These are phyloP conservation scores for Madurella fahalii DNA, from an alignment of 2,329 filamentous ascomycete species.

Conservation along the genomic window DNA sequence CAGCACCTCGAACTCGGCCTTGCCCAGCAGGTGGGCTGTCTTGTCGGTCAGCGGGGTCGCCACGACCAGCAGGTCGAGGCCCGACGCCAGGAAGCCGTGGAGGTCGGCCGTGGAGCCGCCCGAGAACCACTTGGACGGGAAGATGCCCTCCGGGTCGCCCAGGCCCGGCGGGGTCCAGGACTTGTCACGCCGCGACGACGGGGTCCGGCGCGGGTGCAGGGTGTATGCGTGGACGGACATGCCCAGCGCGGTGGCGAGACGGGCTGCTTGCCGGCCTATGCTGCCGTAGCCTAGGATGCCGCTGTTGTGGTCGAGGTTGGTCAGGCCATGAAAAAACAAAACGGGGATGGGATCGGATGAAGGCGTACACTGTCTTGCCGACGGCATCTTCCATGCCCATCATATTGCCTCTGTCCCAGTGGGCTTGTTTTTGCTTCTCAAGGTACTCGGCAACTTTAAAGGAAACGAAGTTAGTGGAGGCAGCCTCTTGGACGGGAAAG, in stretches of 20 bases:
- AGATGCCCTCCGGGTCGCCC: slow-evolving; percentile 46
- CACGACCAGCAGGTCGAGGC: slow-evolving; percentile 52
- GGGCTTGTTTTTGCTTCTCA: slow-evolving; percentile 39
- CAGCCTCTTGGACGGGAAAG: neutral
- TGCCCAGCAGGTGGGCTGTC: slow-evolving; percentile 49
- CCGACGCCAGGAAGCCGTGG: slow-evolving; percentile 47
- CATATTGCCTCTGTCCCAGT: slow-evolving; percentile 37
- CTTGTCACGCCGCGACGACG: slow-evolving; percentile 58
- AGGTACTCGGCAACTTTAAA: slow-evolving; percentile 42
- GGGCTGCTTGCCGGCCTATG: slow-evolving; percentile 51
- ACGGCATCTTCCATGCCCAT: slow-evolving; percentile 41
- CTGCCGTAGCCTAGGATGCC: slow-evolving; percentile 53
- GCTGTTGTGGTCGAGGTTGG: slow-evolving; percentile 26
- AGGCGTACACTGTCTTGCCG: slow-evolving; percentile 45
- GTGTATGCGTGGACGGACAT: slow-evolving; percentile 74
- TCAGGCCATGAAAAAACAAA: neutral
- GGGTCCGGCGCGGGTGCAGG: slow-evolving; percentile 62
- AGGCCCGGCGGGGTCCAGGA: slow-evolving; percentile 67
- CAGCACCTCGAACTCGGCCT: slow-evolving; percentile 46
- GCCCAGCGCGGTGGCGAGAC: slow-evolving; percentile 60
- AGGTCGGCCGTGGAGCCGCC: slow-evolving; percentile 42
- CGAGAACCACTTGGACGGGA: slow-evolving; percentile 50
- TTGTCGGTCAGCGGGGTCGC: slow-evolving; percentile 46
- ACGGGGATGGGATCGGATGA: neutral
- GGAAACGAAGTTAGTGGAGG: neutral